These are phyloP conservation scores for Saccharomycopsis vini DNA, from an alignment of 805 yeast species.

Conservation along the genomic window DNA sequence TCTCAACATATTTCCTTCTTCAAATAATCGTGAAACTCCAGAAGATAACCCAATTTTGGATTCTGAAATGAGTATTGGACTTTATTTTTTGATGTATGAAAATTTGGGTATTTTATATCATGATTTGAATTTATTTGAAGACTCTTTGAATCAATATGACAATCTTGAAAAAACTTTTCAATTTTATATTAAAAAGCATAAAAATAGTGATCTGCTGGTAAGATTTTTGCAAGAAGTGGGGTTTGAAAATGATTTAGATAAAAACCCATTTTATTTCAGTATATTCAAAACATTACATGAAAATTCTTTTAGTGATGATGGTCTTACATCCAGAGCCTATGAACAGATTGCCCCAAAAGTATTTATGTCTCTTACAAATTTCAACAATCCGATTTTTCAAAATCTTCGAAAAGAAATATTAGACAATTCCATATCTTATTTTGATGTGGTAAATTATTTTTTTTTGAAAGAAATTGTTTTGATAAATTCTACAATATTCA, in stretches of 20 bases:
- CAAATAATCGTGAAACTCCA: neutral
- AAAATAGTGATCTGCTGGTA: slow-evolving; percentile 1
- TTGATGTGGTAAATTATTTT: slow-evolving; percentile 26
- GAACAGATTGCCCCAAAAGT: slow-evolving; percentile 15
- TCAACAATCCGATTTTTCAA: slow-evolving; percentile 13
- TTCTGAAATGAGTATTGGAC: slow-evolving; percentile 38
- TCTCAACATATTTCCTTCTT: slow-evolving; percentile 13
- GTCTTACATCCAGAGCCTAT: slow-evolving; percentile 6
- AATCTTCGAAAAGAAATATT: slow-evolving; percentile 10
- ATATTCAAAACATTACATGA: slow-evolving; percentile 11
- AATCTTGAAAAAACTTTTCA: slow-evolving; percentile 31
- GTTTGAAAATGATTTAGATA: slow-evolving; percentile 10
- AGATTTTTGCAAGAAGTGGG: slow-evolving; percentile 13
- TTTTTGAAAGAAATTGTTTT: slow-evolving; percentile 31
- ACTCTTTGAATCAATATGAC: slow-evolving; percentile 46
- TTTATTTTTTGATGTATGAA: slow-evolving; percentile 37
- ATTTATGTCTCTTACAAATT: slow-evolving; percentile 11
- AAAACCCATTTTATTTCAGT: slow-evolving; percentile 17
- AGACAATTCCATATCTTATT: slow-evolving; percentile 14
- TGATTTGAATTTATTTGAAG: slow-evolving; percentile 50
- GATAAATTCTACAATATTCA: slow-evolving; percentile 27
- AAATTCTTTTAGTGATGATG: slow-evolving; percentile 8
- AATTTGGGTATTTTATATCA: slow-evolving; percentile 44
- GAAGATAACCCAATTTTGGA: slow-evolving; percentile 20
- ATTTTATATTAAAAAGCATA: slow-evolving; percentile 16